Conservation (phyloP, 352 stramenopile genomes). For the Phytophthora vignae region DNA sequence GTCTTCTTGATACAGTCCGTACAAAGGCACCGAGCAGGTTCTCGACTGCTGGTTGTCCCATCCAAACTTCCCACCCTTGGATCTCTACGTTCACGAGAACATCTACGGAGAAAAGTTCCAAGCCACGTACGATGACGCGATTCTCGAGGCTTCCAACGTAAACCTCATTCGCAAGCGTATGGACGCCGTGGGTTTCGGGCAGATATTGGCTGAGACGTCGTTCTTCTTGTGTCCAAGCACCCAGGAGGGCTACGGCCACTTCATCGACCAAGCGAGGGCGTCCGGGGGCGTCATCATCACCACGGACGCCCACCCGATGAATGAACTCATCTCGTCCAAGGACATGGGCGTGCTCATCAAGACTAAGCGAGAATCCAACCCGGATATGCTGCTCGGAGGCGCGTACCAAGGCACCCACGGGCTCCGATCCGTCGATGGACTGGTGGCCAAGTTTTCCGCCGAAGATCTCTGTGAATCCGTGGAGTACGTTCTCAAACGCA, state of each 20-base stretch:
- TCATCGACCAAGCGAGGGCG: constrained; percentile 67
- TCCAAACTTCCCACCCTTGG: constrained; percentile 50
- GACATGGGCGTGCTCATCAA: constrained; percentile 26
- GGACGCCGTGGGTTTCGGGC: constrained; percentile 40
- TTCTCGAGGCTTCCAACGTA: constrained; percentile 36
- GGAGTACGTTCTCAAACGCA: constrained; percentile 40
- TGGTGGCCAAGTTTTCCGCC: constrained; percentile 29
- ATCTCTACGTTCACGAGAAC: constrained; percentile 37
- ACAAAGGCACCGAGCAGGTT: constrained; percentile 60
- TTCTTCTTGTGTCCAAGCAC: constrained; percentile 66
- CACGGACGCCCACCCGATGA: constrained; percentile 68
- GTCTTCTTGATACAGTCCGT: too few species aligned
- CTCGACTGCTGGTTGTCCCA: constrained; percentile 63
- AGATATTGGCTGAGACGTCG: constrained; percentile 47
- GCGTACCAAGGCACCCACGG: constrained; percentile 28
- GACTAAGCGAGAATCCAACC: constrained; percentile 2
- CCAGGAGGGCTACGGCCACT: constrained; percentile 72
- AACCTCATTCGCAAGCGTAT: constrained; percentile 43
- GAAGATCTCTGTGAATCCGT: constrained; percentile 38
- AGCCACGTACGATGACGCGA: constrained; percentile 23
- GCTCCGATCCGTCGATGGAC: constrained; percentile 29
- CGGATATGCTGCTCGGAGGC: constrained; percentile 32
- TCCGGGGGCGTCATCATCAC: constrained; percentile 58
- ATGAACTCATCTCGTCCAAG: constrained; percentile 49
- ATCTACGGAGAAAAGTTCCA: constrained; percentile 25